Evolutionary conservation across 2,329 filamentous ascomycete species (phyloP), one percentile per base, ranked within the genome.

Genomic region (Aspergillus sp.): DNA sequence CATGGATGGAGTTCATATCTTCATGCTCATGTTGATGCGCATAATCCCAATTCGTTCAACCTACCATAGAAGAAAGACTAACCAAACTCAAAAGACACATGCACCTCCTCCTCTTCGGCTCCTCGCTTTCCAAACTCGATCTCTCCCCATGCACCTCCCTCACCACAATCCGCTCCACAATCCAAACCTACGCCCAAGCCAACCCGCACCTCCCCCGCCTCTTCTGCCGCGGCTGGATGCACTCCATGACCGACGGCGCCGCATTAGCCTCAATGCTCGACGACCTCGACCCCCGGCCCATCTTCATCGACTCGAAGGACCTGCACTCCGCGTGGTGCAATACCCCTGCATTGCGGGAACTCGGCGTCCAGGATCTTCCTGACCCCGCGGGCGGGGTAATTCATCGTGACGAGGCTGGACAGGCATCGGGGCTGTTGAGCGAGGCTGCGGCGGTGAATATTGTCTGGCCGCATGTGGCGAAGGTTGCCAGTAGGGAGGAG

Each of bases 301-400:
- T 83, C 54, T 82, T 77, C 63, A 79, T 83, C 54, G 78, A 82
- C 52, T 73, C 79, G 3, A 78, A 80, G 53, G 80, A 82, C 59
- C 70, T 82, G 16, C 81, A 83, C 65, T 82, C 78, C 0, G 76
- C 76, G 2, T 83, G 81, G 81, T 82, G 80, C 65, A 82, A 81
- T 62, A 77, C 69, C 42, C 72, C 80, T 3, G 81, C 80, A 1
- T 66, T 83, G 29, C 53, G 69, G 53, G 81, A 82, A 64, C 73
- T 83, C 63, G 72, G 71, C 11, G 69, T 80, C 5, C 66, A 76
- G 26, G 67, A 73, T 3, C 73, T 75, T 65, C 66, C 74, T 2
- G 73, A 78, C 56, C 79, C 80, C 0, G 73, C 75, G 0, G 81
- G 81, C 2, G 81, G 81, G 1, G 73, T 67, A 1, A 82, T 83